Evolutionary conservation across 306 rosid genomes (phyloP), one percentile per base, ranked within the genome.

Genomic region (Mimosa pudica): DNA sequence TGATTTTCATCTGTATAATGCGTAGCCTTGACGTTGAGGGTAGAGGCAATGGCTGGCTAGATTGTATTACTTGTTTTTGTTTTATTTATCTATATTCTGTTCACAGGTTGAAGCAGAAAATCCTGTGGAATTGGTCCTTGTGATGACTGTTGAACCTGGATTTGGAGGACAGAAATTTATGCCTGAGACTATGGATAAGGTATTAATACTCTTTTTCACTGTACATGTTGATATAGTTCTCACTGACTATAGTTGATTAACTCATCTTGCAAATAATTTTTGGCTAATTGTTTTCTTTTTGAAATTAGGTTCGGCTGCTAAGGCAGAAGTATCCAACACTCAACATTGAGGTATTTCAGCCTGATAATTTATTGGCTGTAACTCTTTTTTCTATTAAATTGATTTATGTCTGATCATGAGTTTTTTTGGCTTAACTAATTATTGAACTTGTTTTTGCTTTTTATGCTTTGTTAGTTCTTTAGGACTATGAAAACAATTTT

Each of bases 131-230:
- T 82, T 96, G 98, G 98, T 96, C 89, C 99, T 96, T 77, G 99
- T 96, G 74, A 96, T 96, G 99, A 96, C 98, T 33, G 99, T 96
- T 8, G 99, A 89, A 83, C 99, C 99, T 80, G 99, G 99, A 77
- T 96, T 96, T 82, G 99, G 98, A 41, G 99, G 99, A 77, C 99
- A 96, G 75, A 93, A 96, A 73, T 96, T 93, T 88, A 93, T 93
- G 91, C 91, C 92, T 4, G 91, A 91, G 79, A 96, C 54, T 81
- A 96, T 96, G 99, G 96, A 91, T 72, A 95, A 95, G 92, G 98
- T 90, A 68, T 73, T 55, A 48, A 65, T 51, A 57, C 52, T 48
- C 35, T 62, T 48, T 71, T 66, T 71, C 47, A 75, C 32, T 71
- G 71, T 33, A 30, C 36, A 17, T 63, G 58, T 73, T 72, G 35